phyloP scores from a whole-genome alignment of 2,329 filamentous ascomycete genomes.

The Trichophyton simii region DNA sequence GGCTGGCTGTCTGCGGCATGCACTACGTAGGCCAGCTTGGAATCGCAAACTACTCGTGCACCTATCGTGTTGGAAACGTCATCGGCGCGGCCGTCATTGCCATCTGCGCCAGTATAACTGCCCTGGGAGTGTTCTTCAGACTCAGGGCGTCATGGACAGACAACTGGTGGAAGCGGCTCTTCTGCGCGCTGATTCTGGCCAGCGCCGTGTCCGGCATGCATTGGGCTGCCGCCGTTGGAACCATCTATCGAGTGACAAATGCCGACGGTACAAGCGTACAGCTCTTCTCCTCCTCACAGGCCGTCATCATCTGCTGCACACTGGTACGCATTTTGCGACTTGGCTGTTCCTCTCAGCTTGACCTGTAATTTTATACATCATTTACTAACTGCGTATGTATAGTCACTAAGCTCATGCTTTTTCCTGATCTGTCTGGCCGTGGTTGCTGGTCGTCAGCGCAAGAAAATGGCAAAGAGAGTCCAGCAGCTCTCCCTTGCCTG shows the following conservation, averaged over 20 bases:
- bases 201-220: slow-evolving; percentile 75
- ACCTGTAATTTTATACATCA: background rate
- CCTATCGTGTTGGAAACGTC: slow-evolving; percentile 49
- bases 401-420: slow-evolving; percentile 52
- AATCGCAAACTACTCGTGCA: slow-evolving; percentile 61
- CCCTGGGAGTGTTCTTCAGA: slow-evolving; percentile 65
- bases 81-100: slow-evolving; percentile 60
- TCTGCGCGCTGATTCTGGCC: slow-evolving; percentile 56
- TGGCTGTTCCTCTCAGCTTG: background rate
- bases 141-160: slow-evolving; percentile 65
- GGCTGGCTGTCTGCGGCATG: slow-evolving; percentile 69
- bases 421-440: slow-evolving; percentile 46
- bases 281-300: slow-evolving; percentile 46
- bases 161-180: slow-evolving; percentile 59
- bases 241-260: slow-evolving; percentile 49
- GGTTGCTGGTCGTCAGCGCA: slow-evolving; percentile 42
- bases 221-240: slow-evolving; percentile 65
- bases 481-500: slow-evolving; percentile 45
- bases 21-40: slow-evolving; percentile 79
- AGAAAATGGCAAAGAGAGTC: slow-evolving; percentile 45
- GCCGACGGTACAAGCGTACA: slow-evolving; percentile 28
- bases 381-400: slow-evolving; percentile 9
- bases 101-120: slow-evolving; percentile 55
- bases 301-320: slow-evolving; percentile 60
- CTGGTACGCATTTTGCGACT: slow-evolving; percentile 36